Evolutionary conservation across 2,329 filamentous ascomycete species (phyloP).

Genomic region (Acephala macrosclerotiorum): DNA sequence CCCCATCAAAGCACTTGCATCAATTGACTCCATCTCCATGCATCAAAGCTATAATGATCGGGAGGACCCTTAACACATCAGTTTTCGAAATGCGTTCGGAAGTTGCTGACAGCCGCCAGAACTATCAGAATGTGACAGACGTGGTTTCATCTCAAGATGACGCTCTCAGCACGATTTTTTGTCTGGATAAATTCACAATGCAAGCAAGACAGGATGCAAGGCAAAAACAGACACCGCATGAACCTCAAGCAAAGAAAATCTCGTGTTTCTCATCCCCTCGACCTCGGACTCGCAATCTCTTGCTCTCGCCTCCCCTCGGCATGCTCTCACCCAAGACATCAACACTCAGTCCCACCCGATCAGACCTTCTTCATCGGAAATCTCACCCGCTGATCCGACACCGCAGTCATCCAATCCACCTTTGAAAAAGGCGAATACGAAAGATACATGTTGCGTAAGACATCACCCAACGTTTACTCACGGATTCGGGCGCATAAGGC

Average conservation of each 20-base stretch:
- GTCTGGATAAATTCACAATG: not conserved
- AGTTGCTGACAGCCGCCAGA: not conserved
- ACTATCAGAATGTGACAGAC: not conserved
- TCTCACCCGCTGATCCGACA: constrained; percentile 1
- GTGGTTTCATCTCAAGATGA: no score
- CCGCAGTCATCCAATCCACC: constrained; percentile 14
- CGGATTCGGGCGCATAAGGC: not conserved
- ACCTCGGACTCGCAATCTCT: not conserved
- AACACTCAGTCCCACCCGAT: not conserved
- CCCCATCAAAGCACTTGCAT: constrained; percentile 25
- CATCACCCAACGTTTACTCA: constrained; percentile 15
- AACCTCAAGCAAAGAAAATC: not conserved
- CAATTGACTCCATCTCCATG: constrained; percentile 11
- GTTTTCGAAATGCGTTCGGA: not conserved
- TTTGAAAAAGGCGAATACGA: constrained; percentile 1
- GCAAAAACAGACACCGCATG: not conserved
- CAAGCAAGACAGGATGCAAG: not conserved
- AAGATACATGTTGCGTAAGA: constrained; percentile 10
- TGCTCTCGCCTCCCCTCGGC: constrained; percentile 7
- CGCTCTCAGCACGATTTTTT: not conserved
- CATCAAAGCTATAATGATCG: constrained; percentile 13
- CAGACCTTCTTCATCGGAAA: not conserved
- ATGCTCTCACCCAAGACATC: not conserved
- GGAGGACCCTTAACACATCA: constrained; percentile 11
- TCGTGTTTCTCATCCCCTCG: not conserved